Evolutionary conservation across 1,139 yeast species (phyloP).

Genomic region (Candida frijolesensis): DNA sequence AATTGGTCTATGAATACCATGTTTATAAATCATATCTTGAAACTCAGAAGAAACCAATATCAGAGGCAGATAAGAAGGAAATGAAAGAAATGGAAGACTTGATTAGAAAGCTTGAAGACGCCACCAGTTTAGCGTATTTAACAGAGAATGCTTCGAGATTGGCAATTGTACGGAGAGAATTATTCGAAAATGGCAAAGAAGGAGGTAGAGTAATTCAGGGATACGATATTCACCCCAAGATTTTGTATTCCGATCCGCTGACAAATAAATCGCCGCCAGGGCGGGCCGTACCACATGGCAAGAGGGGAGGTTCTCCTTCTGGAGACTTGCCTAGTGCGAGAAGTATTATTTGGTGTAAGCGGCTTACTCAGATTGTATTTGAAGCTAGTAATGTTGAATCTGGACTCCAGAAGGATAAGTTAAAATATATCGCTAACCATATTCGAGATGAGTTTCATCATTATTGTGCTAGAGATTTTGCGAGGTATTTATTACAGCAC

Average conservation of each 20-base stretch:
- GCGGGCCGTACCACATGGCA: not conserved
- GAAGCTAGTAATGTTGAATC: constrained; percentile 12
- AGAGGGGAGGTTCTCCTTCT: not conserved
- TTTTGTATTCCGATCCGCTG: not conserved
- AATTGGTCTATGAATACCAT: constrained; percentile 25
- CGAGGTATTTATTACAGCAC: constrained; percentile 21
- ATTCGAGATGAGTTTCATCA: constrained; percentile 11
- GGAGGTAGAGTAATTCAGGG: constrained; percentile 28
- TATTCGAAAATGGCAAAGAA: constrained; percentile 33
- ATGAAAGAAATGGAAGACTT: constrained; percentile 15
- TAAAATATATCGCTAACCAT: constrained; percentile 11
- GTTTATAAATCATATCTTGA: constrained; percentile 21
- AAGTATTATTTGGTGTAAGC: constrained; percentile 13
- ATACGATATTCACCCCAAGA: not conserved
- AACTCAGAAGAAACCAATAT: constrained; percentile 12
- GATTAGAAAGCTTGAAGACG: constrained; percentile 21
- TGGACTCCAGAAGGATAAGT: not conserved
- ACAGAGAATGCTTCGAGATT: constrained; percentile 23
- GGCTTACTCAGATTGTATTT: constrained; percentile 13
- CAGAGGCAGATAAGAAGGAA: constrained; percentile 5
- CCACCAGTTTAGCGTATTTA: constrained; percentile 26
- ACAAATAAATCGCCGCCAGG: not conserved
- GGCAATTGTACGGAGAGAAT: constrained; percentile 30
- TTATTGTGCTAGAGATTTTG: constrained; percentile 15
- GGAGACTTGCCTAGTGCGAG: not conserved